A percentile compares a stretch with the other conserved stretches of the same genome.
Evolutionary conservation across 1,284 basidiomycete species (phyloP).

Genomic region (Rhizoctonia solani): DNA sequence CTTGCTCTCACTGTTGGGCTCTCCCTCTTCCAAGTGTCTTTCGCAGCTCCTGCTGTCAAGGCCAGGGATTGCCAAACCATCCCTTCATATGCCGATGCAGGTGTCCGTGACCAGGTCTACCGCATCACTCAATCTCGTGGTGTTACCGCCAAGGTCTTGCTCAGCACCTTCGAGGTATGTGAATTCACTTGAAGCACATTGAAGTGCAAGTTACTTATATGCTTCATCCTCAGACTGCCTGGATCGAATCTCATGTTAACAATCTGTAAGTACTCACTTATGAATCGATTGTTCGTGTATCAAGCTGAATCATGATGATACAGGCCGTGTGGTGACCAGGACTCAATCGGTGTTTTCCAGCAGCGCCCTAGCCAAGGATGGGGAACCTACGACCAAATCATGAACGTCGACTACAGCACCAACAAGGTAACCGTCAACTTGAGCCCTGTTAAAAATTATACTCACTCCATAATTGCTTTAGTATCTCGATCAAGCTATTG

Average conservation of each 20-base stretch:
- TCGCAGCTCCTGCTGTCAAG: conserved; percentile 18
- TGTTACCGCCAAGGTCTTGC: conserved; percentile 21
- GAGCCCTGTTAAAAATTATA: no score
- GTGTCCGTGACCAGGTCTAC: conserved; percentile 22
- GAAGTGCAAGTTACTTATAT: neutral
- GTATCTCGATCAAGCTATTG: conserved; percentile 30
- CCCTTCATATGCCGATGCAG: conserved; percentile 11
- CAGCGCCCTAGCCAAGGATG: conserved; percentile 35
- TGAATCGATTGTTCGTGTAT: neutral
- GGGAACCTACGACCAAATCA: conserved; percentile 35
- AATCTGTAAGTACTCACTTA: conserved; percentile 2
- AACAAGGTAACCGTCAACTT: conserved; percentile 3
- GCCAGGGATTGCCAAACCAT: conserved; percentile 24
- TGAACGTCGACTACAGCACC: conserved; percentile 32
- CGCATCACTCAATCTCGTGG: conserved; percentile 27
- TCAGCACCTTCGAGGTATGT: conserved; percentile 24
- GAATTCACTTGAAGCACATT: neutral
- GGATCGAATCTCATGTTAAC: conserved; percentile 30
- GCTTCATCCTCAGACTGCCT: neutral
- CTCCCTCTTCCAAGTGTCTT: conserved; percentile 13
- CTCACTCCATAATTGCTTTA: neutral
- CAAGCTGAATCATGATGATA: neutral
- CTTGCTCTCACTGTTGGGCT: neutral
- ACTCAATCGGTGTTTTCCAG: conserved; percentile 36
- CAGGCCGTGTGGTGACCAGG: conserved; percentile 34